Evolutionary conservation across 2,329 filamentous ascomycete species (phyloP).

Genomic region (Aspergillus proliferans): DNA sequence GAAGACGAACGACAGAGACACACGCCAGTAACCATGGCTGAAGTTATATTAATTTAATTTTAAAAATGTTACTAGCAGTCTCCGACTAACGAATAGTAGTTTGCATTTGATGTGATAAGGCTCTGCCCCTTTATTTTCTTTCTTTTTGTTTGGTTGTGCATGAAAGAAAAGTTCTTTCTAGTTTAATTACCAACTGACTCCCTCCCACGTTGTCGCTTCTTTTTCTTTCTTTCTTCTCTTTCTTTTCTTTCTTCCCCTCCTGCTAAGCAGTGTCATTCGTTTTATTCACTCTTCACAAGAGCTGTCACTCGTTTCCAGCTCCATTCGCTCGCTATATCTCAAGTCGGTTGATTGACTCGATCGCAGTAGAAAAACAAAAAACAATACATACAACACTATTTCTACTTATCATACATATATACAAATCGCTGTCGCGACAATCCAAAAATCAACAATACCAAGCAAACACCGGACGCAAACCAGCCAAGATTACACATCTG

Average conservation of each 20-base stretch:
- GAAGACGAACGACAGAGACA: too few relatives aligned
- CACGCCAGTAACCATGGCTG: too few relatives aligned
- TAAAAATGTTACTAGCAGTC: too few relatives aligned
- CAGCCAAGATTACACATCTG: slow-evolving; percentile 2
- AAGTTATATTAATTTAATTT: too few relatives aligned
- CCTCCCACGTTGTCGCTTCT: slow-evolving; percentile 1
- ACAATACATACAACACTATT: background rate
- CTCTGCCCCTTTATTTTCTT: too few relatives aligned
- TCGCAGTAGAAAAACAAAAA: background rate
- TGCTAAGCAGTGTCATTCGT: slow-evolving; percentile 14
- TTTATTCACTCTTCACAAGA: slow-evolving; percentile 14
- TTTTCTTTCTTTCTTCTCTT: slow-evolving; percentile 1
- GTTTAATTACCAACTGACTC: background rate
- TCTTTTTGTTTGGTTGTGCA: too few relatives aligned
- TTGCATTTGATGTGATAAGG: too few relatives aligned
- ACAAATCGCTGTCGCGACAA: background rate
- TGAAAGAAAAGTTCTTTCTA: too few relatives aligned
- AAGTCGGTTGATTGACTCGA: background rate
- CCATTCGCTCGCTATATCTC: slow-evolving; percentile 24
- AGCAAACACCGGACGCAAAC: background rate
- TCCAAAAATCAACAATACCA: background rate
- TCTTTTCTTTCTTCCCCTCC: slow-evolving; percentile 7
- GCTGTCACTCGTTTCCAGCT: slow-evolving; percentile 30
- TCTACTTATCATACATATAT: background rate
- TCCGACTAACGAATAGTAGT: too few relatives aligned